Evolutionary conservation across 768 basidiomycete species (phyloP), one percentile per base, ranked within the genome.

Genomic region (Pulveroboletus ravenelii): DNA sequence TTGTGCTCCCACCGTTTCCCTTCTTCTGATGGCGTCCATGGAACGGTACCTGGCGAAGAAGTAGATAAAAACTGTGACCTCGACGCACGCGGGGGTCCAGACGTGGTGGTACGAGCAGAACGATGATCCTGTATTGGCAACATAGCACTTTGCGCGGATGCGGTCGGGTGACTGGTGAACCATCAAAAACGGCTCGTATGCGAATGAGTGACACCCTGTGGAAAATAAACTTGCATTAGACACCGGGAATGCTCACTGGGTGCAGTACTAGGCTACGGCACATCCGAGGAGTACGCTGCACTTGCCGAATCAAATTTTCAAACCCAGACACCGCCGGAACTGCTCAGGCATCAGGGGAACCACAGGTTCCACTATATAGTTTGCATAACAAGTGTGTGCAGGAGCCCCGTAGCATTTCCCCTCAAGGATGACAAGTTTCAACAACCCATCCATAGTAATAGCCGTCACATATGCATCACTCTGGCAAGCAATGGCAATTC

Each of bases 1-100:
- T 74, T 66, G 55, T 69, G 57, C 12, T 54, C 52, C 61, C 52
- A 25, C 0, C 44, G 32, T n/a, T 52, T 46, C 27, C 25, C 47
- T 8, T 55, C 57, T 36, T 51, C 57, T 10, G 50, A 34, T 1
- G 45, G 44, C 1, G 30, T 37, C 45, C n/a, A 32, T 18, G 56
- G 2, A 10, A 54, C 1, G 12, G 48, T 2, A n/a, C 45, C 50
- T 9, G 49, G 12, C 4, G 49, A 35, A 27, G 53, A 15, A 23
- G 32, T 34, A 2, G 44, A 45, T 14, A 18, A 12, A 13, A 47
- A 17, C 12, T 42, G 13, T 10, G 52, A 31, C 30, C 42, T 52
- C 23, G 56, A 47, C 27, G 41, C 41, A 36, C 37, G 59, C 13
- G 60, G 62, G 41, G 49, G 57, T 32, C 32, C 54, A 12, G 62